Base-by-base conservation (phyloP, 164 flowering plant genomes). In the Liriodendron chinense region DNA sequence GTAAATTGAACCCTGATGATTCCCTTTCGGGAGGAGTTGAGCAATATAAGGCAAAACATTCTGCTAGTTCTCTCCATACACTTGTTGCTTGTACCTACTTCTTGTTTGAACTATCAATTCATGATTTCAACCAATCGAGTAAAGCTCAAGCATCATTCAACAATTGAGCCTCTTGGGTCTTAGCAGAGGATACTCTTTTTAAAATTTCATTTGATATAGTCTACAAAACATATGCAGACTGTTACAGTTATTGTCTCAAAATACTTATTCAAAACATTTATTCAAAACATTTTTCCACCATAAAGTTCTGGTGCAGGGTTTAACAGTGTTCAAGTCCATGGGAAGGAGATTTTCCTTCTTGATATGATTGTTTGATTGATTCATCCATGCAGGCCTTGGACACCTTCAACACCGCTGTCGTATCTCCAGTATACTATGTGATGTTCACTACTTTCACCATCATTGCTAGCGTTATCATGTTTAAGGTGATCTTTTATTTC, bases 391-490 rank as follows among this genome's bases (percentile, higher is more conserved):
- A 92, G 97, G 97, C 97, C 43, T 81, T 92, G 76, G 97, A 92
- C 82, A 87, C 87, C 34, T 92, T 89, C 74, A 92, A 89, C 64
- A 88, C 94, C 9, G 90, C 92, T 50, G 91, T 92, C 43, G 79
- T 92, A 78, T 88, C 97, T 72, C 97, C 97, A 0, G 89, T 89
- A 14, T 92, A 92, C 82, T 92, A 90, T 72, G 97, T 91, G 62
- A 88, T 87, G 92, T 92, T 92, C 84, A 92, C 97, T 12, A 24
- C 88, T 20, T 69, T 92, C 73, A 92, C 97, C 74, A 92, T 92
- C 74, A 56, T 92, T 74, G 97, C 97, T 72, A 92, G 97, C 77
- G 85, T 91, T 85, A 91, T 92, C 81, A 89, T 92, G 97, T 92
- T 89, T 75, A 92, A 92, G 97, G 97, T 89, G 72, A 87, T 70